phyloP scores from a whole-genome alignment of 768 basidiomycete genomes.

The Lactarius deliciosus region DNA sequence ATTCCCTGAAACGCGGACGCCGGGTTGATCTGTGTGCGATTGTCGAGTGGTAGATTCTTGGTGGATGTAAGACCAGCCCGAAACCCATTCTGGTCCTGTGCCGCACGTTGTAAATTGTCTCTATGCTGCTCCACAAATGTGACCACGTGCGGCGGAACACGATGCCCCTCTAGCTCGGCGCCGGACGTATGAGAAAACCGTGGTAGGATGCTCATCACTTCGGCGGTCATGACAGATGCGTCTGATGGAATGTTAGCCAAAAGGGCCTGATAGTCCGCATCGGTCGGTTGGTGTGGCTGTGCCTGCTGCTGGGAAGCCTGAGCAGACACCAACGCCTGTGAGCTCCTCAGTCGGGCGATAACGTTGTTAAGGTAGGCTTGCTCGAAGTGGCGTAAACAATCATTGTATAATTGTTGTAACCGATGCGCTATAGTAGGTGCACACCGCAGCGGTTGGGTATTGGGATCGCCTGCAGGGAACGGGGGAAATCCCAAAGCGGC shows the following conservation, averaged over 20 bases:
- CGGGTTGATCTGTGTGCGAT: constrained; percentile 18
- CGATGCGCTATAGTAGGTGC: constrained; percentile 12
- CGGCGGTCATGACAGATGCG: not conserved
- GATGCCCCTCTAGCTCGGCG: constrained; percentile 22
- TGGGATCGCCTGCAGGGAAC: not conserved
- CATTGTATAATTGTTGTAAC: constrained; percentile 15
- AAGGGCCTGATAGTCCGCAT: constrained; percentile 23
- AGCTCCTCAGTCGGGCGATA: not conserved
- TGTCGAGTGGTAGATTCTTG: constrained; percentile 17
- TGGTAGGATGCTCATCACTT: constrained; percentile 22
- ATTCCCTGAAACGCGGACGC: constrained; percentile 1
- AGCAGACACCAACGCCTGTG: constrained; percentile 1
- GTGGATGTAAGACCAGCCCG: constrained; percentile 19
- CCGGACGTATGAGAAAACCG: constrained; percentile 26
- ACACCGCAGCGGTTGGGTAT: constrained; percentile 11
- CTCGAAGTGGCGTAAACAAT: constrained; percentile 16
- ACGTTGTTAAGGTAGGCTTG: constrained; percentile 15
- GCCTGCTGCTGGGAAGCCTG: constrained; percentile 12
- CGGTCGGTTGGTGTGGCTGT: constrained; percentile 20
- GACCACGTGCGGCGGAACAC: constrained; percentile 16
- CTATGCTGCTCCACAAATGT: constrained; percentile 22
- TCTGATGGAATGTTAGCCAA: constrained; percentile 11
- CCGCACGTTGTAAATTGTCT: constrained; percentile 19
- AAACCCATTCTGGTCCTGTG: constrained; percentile 26
- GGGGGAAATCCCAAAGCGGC: constrained; percentile 15